Base-by-base conservation (phyloP, 257 asterid genomes). In the Anisodus acutangulus region DNA sequence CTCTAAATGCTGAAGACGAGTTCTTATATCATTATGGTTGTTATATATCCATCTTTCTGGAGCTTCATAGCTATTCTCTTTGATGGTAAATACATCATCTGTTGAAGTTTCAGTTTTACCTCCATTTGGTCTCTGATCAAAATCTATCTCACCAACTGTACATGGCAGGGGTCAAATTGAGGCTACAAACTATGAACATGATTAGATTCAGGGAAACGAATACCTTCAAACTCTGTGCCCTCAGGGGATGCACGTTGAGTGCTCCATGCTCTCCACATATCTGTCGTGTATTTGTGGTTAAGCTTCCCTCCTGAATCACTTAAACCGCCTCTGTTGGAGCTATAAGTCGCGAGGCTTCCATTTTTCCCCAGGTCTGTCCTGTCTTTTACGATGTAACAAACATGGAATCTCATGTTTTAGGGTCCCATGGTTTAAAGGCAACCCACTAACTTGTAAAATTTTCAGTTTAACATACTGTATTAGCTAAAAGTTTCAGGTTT, bases 111-210 rank as follows among this genome's bases (percentile, higher is more conserved):
- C 89, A 76, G 82, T 72, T 60, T 85, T 86, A 49, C 84, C 58
- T 86, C 88, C 92, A 68, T 53, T 76, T 41, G 26, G 64, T 53
- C 85, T 83, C 64, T 83, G 84, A 79, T 71, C 64, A 13, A 84
- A 90, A 83, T 88, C 89, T 84, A 96, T 90, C 89, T 97, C 99
- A 45, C 92, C 98, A 89, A 97, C 99, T 97, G 95, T 90, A 87
- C 19, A 83, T 86, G 78, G 70, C 78, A 79, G 51, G 62, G 72
- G 82, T 85, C 55, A 82, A 67, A 66, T 31, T 9, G 64, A 47
- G 66, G 54, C 19, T 49, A 70, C 59, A 53, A 67, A 31, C 59
- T 69, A 35, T 13, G 82, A 78, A 78, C 47, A 78, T 59, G 67
- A 78, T 58, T 63, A 51, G 58, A 79, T 63, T 15, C 78, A 71